Base-by-base conservation (phyloP, 805 yeast species). In the Spathaspora passalidarum region DNA sequence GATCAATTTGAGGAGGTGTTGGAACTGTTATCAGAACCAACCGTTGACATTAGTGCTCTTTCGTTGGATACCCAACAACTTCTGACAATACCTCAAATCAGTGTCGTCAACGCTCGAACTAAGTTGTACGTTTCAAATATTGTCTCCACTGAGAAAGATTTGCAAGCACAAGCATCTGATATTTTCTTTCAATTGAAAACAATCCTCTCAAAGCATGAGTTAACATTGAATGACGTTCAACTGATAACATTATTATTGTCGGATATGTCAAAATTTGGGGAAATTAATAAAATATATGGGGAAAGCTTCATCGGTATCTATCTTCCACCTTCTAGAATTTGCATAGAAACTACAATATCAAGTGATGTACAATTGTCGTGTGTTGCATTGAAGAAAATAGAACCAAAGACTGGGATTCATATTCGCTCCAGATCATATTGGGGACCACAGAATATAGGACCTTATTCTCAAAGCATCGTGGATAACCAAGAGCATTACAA, bases 391-490 rank as follows among this genome's bases (percentile, higher is more conserved):
- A 53, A 63, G 20, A 43, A 40, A 53, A 52, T 22, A 14, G 29
- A 14, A 7, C 40, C 40, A 9, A 85, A 85, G 53, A 68, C 66
- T 23, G 97, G 98, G 0, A 68, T 92, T 13, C 98, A 94, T 58
- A 89, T 94, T 7, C 92, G 94, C 56, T 90, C 97, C 1, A 75
- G 91, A 48, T 90, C 97, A 35, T 91, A 87, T 61, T 94, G 99
- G 99, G 98, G 97, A 0, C 99, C 99, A 0, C 92, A 96, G 32
- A 94, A 94, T 54, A 94, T 94, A 39, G 99, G 99, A 0, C 99
- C 99, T 0, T 94, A 94, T 60, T 92, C 99, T 0, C 99, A 94
- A 63, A 79, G 91, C 0, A 80, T 82, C 9, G 63, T 76, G 4
- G 82, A 80, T 50, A 59, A 59, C 16, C 48, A 48, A 11, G 48